Percentiles rank a stretch among this genome's conserved stretches.
phyloP scores from a whole-genome alignment of 1,139 yeast species.

The Hyphopichia fennica region DNA sequence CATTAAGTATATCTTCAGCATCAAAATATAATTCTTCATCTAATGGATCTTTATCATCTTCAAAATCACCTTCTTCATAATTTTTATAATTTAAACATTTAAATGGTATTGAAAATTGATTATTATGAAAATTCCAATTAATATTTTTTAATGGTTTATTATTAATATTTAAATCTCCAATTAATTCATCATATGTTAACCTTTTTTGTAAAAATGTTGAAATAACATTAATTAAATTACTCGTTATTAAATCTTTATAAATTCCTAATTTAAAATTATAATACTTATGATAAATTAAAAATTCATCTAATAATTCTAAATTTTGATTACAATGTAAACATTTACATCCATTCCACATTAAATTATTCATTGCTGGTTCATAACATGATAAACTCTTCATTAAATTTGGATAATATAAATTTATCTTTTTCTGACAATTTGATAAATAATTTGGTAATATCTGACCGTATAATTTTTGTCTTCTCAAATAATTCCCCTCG shows the following conservation, averaged over 20 bases:
- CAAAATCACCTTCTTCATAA: constrained; percentile 41
- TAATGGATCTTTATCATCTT: constrained; percentile 24
- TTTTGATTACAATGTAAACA: constrained; percentile 54
- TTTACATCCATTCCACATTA: constrained; percentile 76
- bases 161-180: constrained; percentile 23
- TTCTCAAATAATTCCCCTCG: constrained; percentile 68
- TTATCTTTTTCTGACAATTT: constrained; percentile 28
- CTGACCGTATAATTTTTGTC: constrained; percentile 49
- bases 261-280: constrained; percentile 43
- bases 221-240: constrained; percentile 53
- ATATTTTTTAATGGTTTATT: constrained; percentile 23
- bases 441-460: constrained; percentile 42
- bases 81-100: constrained; percentile 35
- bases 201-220: constrained; percentile 45
- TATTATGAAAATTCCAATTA: constrained; percentile 41
- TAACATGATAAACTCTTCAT: constrained; percentile 62
- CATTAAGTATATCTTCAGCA: constrained; percentile 13
- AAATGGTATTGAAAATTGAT: constrained; percentile 30
- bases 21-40: constrained; percentile 29
- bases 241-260: constrained; percentile 61
- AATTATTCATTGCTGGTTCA: constrained; percentile 65
- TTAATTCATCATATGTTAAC: constrained; percentile 16
- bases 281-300: constrained; percentile 61
- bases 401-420: constrained; percentile 56
- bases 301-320: constrained; percentile 54